Percentiles rank a stretch among this genome's conserved stretches.
Evolutionary conservation across 108 stramenopile genomes (phyloP).

Genomic region (Ochromonas danica): DNA sequence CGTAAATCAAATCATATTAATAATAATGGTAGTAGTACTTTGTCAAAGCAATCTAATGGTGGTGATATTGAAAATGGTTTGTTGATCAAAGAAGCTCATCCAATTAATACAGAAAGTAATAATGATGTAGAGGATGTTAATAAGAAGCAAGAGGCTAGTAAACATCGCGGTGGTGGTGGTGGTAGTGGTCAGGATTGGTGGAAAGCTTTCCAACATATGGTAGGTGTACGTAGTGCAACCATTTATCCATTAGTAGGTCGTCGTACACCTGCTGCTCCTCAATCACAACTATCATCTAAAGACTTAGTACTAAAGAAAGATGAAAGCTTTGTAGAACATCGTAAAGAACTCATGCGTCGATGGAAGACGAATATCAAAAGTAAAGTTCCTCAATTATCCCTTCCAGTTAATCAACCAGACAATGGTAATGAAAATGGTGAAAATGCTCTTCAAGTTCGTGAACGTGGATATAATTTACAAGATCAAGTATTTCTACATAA

Average conservation of each 20-base stretch:
- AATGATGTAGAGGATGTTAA: not conserved
- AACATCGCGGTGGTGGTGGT: not conserved
- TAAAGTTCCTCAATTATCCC: not conserved
- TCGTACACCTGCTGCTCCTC: no score
- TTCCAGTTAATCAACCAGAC: not conserved
- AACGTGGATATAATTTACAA: constrained; percentile 31
- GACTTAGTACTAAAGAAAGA: not conserved
- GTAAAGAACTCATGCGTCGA: not conserved
- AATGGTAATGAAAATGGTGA: not conserved
- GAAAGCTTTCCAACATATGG: no score
- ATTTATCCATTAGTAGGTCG: no score
- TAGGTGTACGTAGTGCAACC: no score
- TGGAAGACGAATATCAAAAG: constrained; percentile 5
- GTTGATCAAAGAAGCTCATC: no score
- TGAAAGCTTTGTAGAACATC: constrained; percentile 10
- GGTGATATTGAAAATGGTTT: no score
- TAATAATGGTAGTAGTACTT: not conserved
- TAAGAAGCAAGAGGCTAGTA: not conserved
- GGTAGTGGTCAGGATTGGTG: not conserved
- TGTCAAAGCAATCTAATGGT: no score
- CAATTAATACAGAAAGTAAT: not conserved
- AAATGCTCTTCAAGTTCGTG: constrained; percentile 40
- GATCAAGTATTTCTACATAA: constrained; percentile 27
- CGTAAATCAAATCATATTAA: not conserved
- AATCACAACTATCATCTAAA: no score